A percentile compares a stretch with the other conserved stretches of the same genome.
Conservation (phyloP, 768 basidiomycete species). For the Boletus coccyginus region DNA sequence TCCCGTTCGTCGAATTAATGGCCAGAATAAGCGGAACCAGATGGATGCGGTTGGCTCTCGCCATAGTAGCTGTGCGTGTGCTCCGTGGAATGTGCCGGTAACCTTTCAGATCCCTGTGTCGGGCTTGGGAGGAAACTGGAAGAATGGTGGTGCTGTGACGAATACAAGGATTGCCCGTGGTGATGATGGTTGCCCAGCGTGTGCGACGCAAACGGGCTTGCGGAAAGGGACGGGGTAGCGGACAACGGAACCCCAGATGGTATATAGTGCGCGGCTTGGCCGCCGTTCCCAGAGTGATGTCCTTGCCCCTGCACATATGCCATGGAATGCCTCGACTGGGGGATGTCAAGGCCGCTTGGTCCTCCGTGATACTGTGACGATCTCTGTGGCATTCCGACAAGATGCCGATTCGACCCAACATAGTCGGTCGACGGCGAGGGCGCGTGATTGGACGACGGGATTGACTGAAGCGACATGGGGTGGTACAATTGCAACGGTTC, state of each 20-base stretch:
- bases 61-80: conserved; percentile 31
- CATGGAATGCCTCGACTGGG: conserved; percentile 39
- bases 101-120: conserved; percentile 28
- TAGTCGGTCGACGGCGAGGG: conserved; percentile 39
- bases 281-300: conserved; percentile 40
- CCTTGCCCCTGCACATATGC: conserved; percentile 37
- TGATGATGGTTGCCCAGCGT: conserved; percentile 26
- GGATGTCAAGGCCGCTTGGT: conserved; percentile 21
- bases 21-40: conserved; percentile 29
- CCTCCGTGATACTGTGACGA: conserved; percentile 29
- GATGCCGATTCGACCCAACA: conserved; percentile 41
- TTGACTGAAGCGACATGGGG: conserved; percentile 72
- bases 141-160: conserved; percentile 32
- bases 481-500: conserved; percentile 75
- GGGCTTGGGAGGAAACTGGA: conserved; percentile 31
- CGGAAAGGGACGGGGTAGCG: conserved; percentile 48
- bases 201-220: conserved; percentile 33
- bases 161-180: conserved; percentile 28
- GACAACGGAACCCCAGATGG: conserved; percentile 47
- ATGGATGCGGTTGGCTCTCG: conserved; percentile 26
- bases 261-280: conserved; percentile 29
- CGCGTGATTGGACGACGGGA: conserved; percentile 31
- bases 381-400: conserved; percentile 42
- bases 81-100: conserved; percentile 26
- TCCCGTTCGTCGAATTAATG: conserved; percentile 19